A percentile compares a stretch with the other conserved stretches of the same genome.
Conservation (phyloP, 2,329 filamentous ascomycete species). For the Arachnomyces sp. region DNA sequence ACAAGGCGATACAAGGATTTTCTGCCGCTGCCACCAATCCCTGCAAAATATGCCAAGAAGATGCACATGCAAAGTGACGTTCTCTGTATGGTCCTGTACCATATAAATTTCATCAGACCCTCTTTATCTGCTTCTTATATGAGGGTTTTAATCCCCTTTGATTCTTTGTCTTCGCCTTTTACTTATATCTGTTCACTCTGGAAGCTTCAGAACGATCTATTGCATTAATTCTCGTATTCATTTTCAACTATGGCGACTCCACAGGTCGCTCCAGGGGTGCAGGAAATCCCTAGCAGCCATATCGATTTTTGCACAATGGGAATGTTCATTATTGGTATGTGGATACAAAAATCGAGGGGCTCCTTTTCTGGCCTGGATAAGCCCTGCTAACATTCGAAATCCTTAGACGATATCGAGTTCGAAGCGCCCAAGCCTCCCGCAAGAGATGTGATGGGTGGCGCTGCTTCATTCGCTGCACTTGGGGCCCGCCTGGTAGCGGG, state of each 20-base stretch:
- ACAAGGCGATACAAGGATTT: no score
- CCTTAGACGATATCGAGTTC: conserved; percentile 83
- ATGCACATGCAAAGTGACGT: conserved; percentile 13
- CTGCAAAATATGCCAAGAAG: background rate
- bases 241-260: no score
- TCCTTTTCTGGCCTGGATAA: no score
- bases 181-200: conserved; percentile 1
- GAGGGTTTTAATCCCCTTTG: background rate
- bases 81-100: conserved; percentile 12
- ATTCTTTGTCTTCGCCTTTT: no score
- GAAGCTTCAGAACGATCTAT: background rate
- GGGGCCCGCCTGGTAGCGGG: conserved; percentile 85
- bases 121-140: background rate
- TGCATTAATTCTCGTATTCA: background rate
- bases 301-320: conserved; percentile 55
- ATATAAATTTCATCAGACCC: background rate
- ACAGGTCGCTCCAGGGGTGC: no score
- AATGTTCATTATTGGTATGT: conserved; percentile 57
- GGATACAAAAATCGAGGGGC: no score
- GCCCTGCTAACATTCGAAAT: background rate
- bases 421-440: conserved; percentile 60
- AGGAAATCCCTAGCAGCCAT: conserved; percentile 5
- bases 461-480: conserved; percentile 76
- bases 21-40: background rate
- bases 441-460: conserved; percentile 76